These are phyloP conservation scores for Chondrus crispus DNA, from an alignment of 23 red algal genomes.

Conservation along the genomic window DNA sequence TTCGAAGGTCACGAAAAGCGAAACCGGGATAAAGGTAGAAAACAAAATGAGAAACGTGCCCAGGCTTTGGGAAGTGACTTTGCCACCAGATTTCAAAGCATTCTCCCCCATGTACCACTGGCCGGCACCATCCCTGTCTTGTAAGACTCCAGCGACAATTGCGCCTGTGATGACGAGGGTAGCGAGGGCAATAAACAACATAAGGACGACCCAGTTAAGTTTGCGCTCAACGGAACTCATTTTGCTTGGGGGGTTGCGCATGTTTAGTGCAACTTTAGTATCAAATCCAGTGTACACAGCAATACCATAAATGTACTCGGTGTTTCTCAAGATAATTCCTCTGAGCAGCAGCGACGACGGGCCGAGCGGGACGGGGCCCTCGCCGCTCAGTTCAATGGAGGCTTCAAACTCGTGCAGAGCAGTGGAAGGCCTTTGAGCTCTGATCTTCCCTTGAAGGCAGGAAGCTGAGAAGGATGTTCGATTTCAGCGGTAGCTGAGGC, in stretches of 20 bases:
- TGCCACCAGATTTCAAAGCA: not conserved
- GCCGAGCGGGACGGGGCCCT: slow-evolving; percentile 40
- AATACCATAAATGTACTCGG: slow-evolving; percentile 73
- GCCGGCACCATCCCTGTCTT: slow-evolving; percentile 38
- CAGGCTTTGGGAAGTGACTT: slow-evolving; percentile 14
- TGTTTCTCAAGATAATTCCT: slow-evolving; percentile 82
- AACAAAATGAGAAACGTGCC: slow-evolving; percentile 89
- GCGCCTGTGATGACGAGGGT: slow-evolving; percentile 54
- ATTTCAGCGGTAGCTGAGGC: slow-evolving; percentile 29
- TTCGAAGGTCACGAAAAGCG: slow-evolving; percentile 86
- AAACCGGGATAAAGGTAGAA: slow-evolving; percentile 84
- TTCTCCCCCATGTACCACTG: slow-evolving; percentile 83
- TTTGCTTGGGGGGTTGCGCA: slow-evolving; percentile 80
- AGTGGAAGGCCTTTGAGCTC: slow-evolving; percentile 37
- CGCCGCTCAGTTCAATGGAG: slow-evolving; percentile 22
- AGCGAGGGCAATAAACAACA: slow-evolving; percentile 73
- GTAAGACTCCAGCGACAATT: slow-evolving; percentile 36
- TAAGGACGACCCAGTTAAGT: slow-evolving; percentile 82
- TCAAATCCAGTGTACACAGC: slow-evolving; percentile 84
- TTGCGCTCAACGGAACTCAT: slow-evolving; percentile 74
- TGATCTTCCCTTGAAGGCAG: slow-evolving; percentile 31
- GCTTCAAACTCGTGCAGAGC: slow-evolving; percentile 60
- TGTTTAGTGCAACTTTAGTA: slow-evolving; percentile 83
- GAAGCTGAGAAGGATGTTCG: slow-evolving; percentile 23
- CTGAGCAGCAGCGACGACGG: slow-evolving; percentile 73